phyloP scores from a whole-genome alignment of 257 asterid genomes.

The Nemophila menziesii region DNA sequence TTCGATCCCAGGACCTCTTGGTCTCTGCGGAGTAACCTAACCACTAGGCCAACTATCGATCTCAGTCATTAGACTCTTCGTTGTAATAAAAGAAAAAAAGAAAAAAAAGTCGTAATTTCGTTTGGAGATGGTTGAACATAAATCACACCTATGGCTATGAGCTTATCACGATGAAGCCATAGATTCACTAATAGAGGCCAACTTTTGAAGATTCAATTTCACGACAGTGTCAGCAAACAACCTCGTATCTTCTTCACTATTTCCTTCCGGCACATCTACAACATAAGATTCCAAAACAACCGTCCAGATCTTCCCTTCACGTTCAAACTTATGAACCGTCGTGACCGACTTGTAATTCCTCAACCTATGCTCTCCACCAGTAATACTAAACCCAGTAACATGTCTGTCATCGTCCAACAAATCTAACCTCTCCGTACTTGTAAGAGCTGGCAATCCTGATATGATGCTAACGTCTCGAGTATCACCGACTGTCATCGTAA shows the following conservation, averaged over 20 bases:
- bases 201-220: conserved; percentile 62
- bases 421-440: conserved; percentile 78
- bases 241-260: conserved; percentile 84
- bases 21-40: no score
- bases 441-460: conserved; percentile 86
- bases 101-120: not conserved
- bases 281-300: conserved; percentile 71
- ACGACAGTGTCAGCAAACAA: conserved; percentile 82
- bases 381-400: conserved; percentile 70
- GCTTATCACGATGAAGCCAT: conserved; percentile 6
- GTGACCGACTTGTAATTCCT: conserved; percentile 66
- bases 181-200: conserved; percentile 57
- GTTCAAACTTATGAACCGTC: conserved; percentile 43
- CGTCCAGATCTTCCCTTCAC: conserved; percentile 31
- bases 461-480: conserved; percentile 64
- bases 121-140: not conserved
- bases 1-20: no score
- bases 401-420: conserved; percentile 63
- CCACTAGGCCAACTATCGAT: no score
- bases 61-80: no score
- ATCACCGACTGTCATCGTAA: conserved; percentile 38
- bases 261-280: conserved; percentile 86
- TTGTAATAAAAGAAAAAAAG: no score
- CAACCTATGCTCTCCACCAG: conserved; percentile 83
- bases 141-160: not conserved